Percentiles rank a stretch among this genome's conserved stretches.
These are phyloP conservation scores for Paracoccidioides lutzii DNA, from an alignment of 2,329 filamentous ascomycete genomes.

Conservation along the genomic window DNA sequence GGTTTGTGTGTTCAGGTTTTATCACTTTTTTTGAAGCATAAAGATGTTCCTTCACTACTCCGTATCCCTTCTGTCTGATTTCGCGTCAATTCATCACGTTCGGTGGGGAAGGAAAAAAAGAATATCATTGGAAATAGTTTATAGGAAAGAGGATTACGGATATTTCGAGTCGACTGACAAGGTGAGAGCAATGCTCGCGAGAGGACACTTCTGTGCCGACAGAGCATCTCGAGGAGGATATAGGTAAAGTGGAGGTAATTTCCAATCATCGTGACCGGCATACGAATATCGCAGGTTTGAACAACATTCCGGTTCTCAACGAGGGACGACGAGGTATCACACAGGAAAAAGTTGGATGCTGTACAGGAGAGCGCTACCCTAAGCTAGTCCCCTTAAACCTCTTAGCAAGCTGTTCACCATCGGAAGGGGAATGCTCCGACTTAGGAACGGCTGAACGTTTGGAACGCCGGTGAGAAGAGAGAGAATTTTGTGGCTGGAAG, in stretches of 20 bases:
- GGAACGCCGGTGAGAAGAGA: slow-evolving; percentile 14
- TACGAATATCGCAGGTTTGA: background rate
- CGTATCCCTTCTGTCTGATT: background rate
- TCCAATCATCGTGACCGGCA: background rate
- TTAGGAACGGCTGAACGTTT: slow-evolving; percentile 12
- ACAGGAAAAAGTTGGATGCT: background rate
- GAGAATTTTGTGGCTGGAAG: slow-evolving; percentile 27
- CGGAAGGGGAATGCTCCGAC: slow-evolving; percentile 27
- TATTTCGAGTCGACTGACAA: no score
- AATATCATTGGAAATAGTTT: no score
- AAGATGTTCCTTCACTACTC: background rate
- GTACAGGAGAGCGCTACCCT: slow-evolving; percentile 21
- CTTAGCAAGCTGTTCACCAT: slow-evolving; percentile 51
- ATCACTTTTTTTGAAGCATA: background rate
- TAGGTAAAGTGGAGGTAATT: background rate
- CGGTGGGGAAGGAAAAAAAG: no score
- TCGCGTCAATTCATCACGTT: background rate
- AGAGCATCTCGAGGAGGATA: background rate
- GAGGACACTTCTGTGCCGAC: no score
- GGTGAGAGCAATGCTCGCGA: background rate
- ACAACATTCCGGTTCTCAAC: background rate
- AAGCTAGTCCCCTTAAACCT: slow-evolving; percentile 51
- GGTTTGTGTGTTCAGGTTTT: background rate
- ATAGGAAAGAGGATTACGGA: no score
- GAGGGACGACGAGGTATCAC: background rate